These are phyloP conservation scores for Pulicaria dysenterica DNA, from an alignment of 129 eudicot species.

Conservation along the genomic window DNA sequence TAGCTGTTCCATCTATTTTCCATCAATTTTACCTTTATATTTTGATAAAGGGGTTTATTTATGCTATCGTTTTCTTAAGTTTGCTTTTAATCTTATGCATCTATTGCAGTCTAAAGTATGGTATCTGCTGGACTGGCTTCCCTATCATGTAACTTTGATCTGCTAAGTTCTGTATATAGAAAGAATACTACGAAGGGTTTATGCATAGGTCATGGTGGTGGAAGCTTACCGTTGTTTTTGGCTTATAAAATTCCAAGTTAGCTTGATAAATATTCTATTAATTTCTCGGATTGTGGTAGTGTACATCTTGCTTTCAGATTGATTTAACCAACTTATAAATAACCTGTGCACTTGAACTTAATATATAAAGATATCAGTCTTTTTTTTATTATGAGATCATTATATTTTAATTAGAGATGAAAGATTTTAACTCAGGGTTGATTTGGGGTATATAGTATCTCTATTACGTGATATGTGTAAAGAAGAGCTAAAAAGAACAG, in stretches of 20 bases:
- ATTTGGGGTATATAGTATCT: background rate
- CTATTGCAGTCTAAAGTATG: constrained; percentile 83
- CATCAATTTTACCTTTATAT: background rate
- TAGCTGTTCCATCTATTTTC: constrained; percentile 86
- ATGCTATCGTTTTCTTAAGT: background rate
- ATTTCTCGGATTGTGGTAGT: too few species aligned
- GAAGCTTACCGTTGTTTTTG: constrained; percentile 88
- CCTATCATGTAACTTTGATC: constrained; percentile 60
- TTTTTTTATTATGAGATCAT: background rate
- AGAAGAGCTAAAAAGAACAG: background rate
- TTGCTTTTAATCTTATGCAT: background rate
- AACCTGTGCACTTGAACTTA: background rate
- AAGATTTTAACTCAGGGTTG: background rate
- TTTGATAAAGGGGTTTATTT: background rate
- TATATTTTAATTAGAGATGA: background rate
- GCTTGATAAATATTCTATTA: too few species aligned
- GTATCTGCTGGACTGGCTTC: constrained; percentile 76
- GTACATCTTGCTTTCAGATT: too few species aligned
- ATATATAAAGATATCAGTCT: background rate
- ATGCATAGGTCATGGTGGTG: constrained; percentile 98
- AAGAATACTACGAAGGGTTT: constrained; percentile 59
- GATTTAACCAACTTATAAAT: constrained; percentile 6
- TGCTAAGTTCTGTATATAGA: constrained; percentile 51
- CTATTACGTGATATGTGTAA: too few species aligned
- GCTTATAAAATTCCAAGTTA: too few species aligned